phyloP scores from a whole-genome alignment of 306 rosid species.

The Glycyrrhiza uralensis region DNA sequence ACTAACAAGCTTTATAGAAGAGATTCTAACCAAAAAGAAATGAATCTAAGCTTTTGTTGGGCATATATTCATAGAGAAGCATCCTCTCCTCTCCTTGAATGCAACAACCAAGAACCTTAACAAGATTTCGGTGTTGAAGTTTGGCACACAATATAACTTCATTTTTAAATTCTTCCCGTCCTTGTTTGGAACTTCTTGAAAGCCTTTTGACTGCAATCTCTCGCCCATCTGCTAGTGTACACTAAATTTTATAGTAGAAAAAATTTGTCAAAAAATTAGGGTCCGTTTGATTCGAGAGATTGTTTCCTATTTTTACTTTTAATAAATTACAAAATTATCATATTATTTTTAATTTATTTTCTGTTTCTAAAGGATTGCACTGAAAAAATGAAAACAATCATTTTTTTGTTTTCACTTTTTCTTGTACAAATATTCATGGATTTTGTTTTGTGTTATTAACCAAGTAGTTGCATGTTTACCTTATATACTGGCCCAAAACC shows the following conservation, averaged over 20 bases:
- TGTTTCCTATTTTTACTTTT: too few species aligned
- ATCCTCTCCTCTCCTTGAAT: conserved; percentile 13
- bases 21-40: conserved; percentile 11
- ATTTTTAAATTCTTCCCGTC: conserved; percentile 5
- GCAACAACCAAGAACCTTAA: conserved; percentile 20
- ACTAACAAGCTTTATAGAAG: not conserved
- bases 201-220: conserved; percentile 32
- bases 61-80: conserved; percentile 21
- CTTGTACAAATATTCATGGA: not conserved
- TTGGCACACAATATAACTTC: conserved; percentile 15
- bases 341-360: too few species aligned
- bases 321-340: too few species aligned
- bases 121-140: conserved; percentile 22
- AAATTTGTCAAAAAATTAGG: not conserved
- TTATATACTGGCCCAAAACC: conserved; percentile 31
- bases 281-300: too few species aligned
- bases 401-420: too few species aligned
- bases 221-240: not conserved
- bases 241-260: not conserved
- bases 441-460: not conserved
- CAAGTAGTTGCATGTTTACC: not conserved
- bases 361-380: too few species aligned
- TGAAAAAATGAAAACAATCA: too few species aligned
- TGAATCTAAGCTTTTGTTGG: conserved; percentile 13
- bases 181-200: conserved; percentile 25